Percentiles rank a stretch among this genome's conserved stretches.
These are phyloP conservation scores for Penicillium carneum DNA, from an alignment of 2,329 filamentous ascomycete species.

Conservation along the genomic window DNA sequence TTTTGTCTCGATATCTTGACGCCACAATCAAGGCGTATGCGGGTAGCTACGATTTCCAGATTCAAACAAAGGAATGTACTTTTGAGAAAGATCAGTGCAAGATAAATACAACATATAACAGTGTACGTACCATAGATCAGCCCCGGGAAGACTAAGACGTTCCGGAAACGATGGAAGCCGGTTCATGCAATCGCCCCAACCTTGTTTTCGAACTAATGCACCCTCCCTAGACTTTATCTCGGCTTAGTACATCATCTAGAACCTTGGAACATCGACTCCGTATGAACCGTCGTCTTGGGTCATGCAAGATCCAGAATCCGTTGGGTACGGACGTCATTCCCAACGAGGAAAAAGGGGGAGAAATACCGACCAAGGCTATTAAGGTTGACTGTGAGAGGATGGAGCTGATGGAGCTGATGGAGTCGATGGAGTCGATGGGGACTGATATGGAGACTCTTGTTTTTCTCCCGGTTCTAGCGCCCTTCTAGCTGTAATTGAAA, in stretches of 20 bases:
- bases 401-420: background rate
- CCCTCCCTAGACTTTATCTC: constrained; percentile 29
- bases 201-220: constrained; percentile 40
- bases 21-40: constrained; percentile 7
- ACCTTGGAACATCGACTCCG: background rate
- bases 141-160: constrained; percentile 19
- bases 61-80: constrained; percentile 2
- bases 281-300: constrained; percentile 26
- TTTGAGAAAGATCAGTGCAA: background rate
- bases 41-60: background rate
- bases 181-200: constrained; percentile 38
- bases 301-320: constrained; percentile 4
- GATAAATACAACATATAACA: background rate
- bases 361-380: background rate
- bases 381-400: constrained; percentile 18
- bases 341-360: constrained; percentile 13
- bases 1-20: constrained; percentile 6
- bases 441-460: constrained; percentile 1
- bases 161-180: constrained; percentile 26
- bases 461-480: constrained; percentile 39
- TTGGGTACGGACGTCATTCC: constrained; percentile 3
- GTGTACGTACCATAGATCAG: background rate
- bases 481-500: constrained; percentile 38
- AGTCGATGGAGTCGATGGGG: background rate
- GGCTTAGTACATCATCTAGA: background rate